phyloP scores from a whole-genome alignment of 2,329 filamentous ascomycete species.

The Dendrostoma leiphaemia region DNA sequence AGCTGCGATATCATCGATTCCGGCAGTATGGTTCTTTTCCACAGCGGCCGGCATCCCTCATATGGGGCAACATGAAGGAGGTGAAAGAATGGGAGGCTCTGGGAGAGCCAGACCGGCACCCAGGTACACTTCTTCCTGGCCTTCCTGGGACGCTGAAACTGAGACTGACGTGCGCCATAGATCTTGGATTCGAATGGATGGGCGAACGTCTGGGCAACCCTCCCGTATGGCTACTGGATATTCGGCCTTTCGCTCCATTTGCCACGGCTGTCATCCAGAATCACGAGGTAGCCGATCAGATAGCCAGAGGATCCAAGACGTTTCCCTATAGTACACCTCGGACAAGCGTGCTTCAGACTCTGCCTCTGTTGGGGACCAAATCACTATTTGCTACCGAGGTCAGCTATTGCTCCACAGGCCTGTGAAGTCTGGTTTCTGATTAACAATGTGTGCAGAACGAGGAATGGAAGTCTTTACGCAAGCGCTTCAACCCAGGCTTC shows the following conservation, averaged over 20 bases:
- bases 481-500: conserved; percentile 36
- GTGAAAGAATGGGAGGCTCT: not conserved
- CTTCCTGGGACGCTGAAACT: not conserved
- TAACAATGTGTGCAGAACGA: conserved; percentile 20
- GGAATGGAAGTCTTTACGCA: conserved; percentile 32
- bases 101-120: not conserved
- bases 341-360: conserved; percentile 25
- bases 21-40: conserved; percentile 1
- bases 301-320: conserved; percentile 29
- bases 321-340: conserved; percentile 32
- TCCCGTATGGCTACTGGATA: conserved; percentile 32
- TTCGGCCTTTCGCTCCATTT: conserved; percentile 31
- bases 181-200: conserved; percentile 27
- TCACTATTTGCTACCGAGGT: not conserved
- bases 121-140: not conserved
- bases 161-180: conserved; percentile 8
- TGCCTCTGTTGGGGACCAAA: conserved; percentile 12
- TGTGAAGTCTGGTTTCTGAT: too few relatives aligned
- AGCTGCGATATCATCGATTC: not conserved
- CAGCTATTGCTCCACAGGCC: not conserved
- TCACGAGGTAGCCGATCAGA: conserved; percentile 36
- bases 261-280: conserved; percentile 21
- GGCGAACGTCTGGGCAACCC: conserved; percentile 29
- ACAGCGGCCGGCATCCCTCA: not conserved
- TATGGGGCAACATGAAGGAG: conserved; percentile 7